A percentile compares a stretch with the other conserved stretches of the same genome.
These are phyloP conservation scores for Angomonas deanei DNA, from an alignment of 208 protist species.

Conservation along the genomic window DNA sequence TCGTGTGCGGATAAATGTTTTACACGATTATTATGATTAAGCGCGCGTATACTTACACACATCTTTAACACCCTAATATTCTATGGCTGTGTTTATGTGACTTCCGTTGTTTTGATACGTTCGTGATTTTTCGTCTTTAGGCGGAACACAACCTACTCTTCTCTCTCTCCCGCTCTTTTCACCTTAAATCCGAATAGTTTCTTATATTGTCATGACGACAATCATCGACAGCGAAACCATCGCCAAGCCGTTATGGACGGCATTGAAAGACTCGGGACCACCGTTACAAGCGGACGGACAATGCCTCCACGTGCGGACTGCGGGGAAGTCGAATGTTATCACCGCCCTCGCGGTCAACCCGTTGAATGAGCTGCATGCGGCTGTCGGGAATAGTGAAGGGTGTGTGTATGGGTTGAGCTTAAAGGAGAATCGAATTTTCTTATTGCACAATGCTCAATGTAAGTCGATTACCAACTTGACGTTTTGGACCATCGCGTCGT, in stretches of 20 bases:
- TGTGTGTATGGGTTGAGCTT: constrained; percentile 33
- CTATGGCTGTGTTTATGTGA: too few relatives aligned
- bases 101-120: too few relatives aligned
- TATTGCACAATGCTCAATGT: constrained; percentile 19
- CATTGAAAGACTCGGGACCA: background rate
- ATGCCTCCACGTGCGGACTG: constrained; percentile 10
- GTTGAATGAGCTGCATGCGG: constrained; percentile 16
- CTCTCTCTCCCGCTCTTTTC: constrained; percentile 1
- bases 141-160: background rate
- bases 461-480: constrained; percentile 17
- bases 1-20: too few relatives aligned
- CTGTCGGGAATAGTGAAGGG: constrained; percentile 28
- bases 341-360: constrained; percentile 9
- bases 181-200: background rate
- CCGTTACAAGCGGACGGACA: constrained; percentile 10
- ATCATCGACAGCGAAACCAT: background rate
- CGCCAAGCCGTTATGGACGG: background rate
- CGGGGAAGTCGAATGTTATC: background rate
- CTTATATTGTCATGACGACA: background rate
- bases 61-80: too few relatives aligned
- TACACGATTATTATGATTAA: too few relatives aligned
- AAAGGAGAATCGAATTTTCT: constrained; percentile 38
- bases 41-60: too few relatives aligned
- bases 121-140: too few relatives aligned
- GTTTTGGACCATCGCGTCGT: constrained; percentile 24